phyloP scores from a whole-genome alignment of 2,329 filamentous ascomycete species.

The Clonostachys chloroleuca region DNA sequence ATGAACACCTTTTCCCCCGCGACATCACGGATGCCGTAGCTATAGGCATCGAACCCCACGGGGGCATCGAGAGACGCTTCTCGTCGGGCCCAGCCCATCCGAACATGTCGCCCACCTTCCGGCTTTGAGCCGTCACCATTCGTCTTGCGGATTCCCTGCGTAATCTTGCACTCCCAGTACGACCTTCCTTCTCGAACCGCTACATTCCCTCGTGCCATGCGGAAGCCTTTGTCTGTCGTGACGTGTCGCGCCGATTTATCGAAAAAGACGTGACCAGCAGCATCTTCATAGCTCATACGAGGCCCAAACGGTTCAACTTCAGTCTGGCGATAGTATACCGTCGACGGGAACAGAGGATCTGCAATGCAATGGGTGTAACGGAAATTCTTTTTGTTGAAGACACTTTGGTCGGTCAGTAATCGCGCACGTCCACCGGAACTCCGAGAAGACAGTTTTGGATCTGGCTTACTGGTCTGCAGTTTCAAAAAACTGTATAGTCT shows the following conservation, averaged over 20 bases:
- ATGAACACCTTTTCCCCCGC: conserved; percentile 89
- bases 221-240: conserved; percentile 88
- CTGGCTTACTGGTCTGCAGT: conserved; percentile 57
- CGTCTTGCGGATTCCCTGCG: conserved; percentile 59
- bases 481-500: conserved; percentile 54
- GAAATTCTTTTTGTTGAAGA: conserved; percentile 68
- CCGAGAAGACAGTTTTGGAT: not conserved
- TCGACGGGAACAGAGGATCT: conserved; percentile 81
- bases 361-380: conserved; percentile 89
- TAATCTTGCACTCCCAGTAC: conserved; percentile 92
- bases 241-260: conserved; percentile 71
- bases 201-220: conserved; percentile 87
- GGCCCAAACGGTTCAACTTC: conserved; percentile 80
- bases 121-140: conserved; percentile 35
- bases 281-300: conserved; percentile 89
- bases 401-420: conserved; percentile 25
- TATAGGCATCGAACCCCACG: conserved; percentile 86
- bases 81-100: conserved; percentile 80
- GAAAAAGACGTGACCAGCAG: conserved; percentile 79
- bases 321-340: conserved; percentile 83
- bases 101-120: conserved; percentile 59
- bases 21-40: conserved; percentile 87
- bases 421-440: not conserved
- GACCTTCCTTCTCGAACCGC: conserved; percentile 83
- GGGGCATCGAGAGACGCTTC: conserved; percentile 81